Evolutionary conservation across 2,329 filamentous ascomycete species (phyloP).

Genomic region (Alternaria metachromatica): DNA sequence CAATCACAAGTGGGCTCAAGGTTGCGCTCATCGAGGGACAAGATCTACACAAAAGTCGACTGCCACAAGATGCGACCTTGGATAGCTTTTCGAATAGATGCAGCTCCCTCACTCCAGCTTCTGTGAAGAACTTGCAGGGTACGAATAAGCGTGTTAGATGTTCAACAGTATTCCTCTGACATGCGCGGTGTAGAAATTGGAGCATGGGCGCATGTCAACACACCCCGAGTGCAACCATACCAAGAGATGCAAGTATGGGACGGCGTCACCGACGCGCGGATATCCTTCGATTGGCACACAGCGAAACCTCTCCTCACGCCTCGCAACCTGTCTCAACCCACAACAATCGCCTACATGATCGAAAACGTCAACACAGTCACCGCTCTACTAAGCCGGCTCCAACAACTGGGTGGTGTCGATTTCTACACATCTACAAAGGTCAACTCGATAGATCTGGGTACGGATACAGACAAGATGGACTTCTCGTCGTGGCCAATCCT

Average conservation of each 20-base stretch:
- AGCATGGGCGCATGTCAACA: slow-evolving; percentile 79
- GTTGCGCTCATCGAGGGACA: slow-evolving; percentile 91
- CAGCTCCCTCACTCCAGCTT: slow-evolving; percentile 90
- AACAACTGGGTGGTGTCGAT: slow-evolving; percentile 70
- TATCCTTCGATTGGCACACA: slow-evolving; percentile 81
- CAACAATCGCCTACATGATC: slow-evolving; percentile 91
- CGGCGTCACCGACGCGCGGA: slow-evolving; percentile 82
- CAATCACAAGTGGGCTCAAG: slow-evolving; percentile 76
- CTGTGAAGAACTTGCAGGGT: slow-evolving; percentile 77
- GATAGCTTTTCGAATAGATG: slow-evolving; percentile 89
- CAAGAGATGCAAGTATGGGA: slow-evolving; percentile 99
- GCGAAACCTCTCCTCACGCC: slow-evolving; percentile 46
- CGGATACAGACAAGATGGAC: slow-evolving; percentile 70
- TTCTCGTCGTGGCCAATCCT: slow-evolving; percentile 88
- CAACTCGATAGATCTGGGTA: slow-evolving; percentile 77
- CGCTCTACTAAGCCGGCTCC: slow-evolving; percentile 74
- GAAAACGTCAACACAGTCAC: slow-evolving; percentile 91
- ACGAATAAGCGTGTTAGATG: background rate
- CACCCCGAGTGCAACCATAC: slow-evolving; percentile 80
- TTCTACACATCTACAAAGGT: slow-evolving; percentile 81
- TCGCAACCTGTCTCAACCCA: slow-evolving; percentile 52
- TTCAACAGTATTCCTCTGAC: slow-evolving; percentile 13
- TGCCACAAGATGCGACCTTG: slow-evolving; percentile 68
- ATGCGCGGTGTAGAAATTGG: slow-evolving; percentile 66
- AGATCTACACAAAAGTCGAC: slow-evolving; percentile 72